Evolutionary conservation across 2,329 filamentous ascomycete species (phyloP).

Genomic region (Huntiella savannae): DNA sequence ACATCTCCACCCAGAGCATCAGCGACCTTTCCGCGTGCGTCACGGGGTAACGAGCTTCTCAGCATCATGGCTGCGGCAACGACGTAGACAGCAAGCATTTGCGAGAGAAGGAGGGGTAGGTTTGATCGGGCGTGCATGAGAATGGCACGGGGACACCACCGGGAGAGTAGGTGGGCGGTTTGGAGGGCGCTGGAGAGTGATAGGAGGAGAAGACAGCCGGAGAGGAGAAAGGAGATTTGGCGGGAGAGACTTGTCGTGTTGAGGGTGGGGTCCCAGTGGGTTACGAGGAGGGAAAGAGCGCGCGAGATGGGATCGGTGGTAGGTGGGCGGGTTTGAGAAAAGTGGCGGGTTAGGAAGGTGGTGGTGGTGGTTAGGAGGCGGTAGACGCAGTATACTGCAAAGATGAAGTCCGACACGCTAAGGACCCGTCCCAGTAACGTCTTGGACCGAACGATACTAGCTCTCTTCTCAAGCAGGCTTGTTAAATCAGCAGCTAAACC

Average conservation of each 20-base stretch:
- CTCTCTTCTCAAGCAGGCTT: conserved; percentile 39
- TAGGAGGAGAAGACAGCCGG: conserved; percentile 63
- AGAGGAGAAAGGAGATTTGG: conserved; percentile 73
- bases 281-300: conserved; percentile 58
- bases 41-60: conserved; percentile 40
- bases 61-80: conserved; percentile 63
- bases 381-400: conserved; percentile 70
- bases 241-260: conserved; percentile 70
- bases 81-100: conserved; percentile 70
- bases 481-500: conserved; percentile 48
- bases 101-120: conserved; percentile 57
- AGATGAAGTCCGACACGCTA: conserved; percentile 43
- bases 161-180: conserved; percentile 64
- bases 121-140: conserved; percentile 58
- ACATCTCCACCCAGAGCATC: conserved; percentile 57
- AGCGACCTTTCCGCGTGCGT: conserved; percentile 58
- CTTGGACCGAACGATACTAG: conserved; percentile 44
- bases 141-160: conserved; percentile 54
- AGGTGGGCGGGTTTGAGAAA: conserved; percentile 18
- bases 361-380: conserved; percentile 56
- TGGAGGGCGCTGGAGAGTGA: conserved; percentile 72
- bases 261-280: conserved; percentile 67
- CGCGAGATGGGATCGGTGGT: conserved; percentile 58
- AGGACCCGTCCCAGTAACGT: conserved; percentile 48
- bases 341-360: conserved; percentile 43